Percentiles rank a stretch among this genome's conserved stretches.
phyloP scores from a whole-genome alignment of 2,329 filamentous ascomycete species.

The Trichoderma koningiopsis region DNA sequence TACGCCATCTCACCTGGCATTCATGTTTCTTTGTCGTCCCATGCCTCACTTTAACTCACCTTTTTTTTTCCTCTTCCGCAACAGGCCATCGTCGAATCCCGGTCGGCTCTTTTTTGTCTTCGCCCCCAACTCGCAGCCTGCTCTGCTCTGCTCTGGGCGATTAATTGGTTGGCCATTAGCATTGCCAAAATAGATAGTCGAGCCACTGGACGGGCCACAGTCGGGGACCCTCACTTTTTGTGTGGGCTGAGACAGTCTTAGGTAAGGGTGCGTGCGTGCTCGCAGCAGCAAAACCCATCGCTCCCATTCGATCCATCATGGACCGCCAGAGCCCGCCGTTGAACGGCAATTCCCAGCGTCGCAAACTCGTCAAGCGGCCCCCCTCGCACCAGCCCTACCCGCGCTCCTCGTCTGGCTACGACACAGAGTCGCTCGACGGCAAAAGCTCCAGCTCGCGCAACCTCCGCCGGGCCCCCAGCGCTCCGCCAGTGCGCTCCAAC shows the following conservation, averaged over 20 bases:
- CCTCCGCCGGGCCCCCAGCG: slow-evolving; percentile 62
- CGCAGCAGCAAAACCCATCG: slow-evolving; percentile 1
- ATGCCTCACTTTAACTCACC: not conserved
- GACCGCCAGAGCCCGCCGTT: slow-evolving; percentile 48
- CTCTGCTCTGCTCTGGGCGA: not conserved
- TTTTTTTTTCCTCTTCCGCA: not conserved
- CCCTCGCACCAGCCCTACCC: slow-evolving; percentile 52
- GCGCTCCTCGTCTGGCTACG: slow-evolving; percentile 52
- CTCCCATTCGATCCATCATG: slow-evolving; percentile 44
- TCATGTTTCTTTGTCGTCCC: not conserved
- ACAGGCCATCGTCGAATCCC: not conserved
- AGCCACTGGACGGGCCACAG: slow-evolving; percentile 18
- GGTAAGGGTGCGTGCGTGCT: slow-evolving; percentile 30
- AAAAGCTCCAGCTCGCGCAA: slow-evolving; percentile 59
- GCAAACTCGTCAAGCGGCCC: slow-evolving; percentile 65
- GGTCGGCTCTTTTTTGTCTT: not conserved
- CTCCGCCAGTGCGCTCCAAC: slow-evolving; percentile 55
- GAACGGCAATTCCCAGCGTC: slow-evolving; percentile 56
- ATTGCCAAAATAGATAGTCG: slow-evolving; percentile 14
- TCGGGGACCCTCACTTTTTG: slow-evolving; percentile 20
- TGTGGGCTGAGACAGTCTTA: slow-evolving; percentile 32
- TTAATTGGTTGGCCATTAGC: not conserved
- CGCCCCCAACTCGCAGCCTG: not conserved
- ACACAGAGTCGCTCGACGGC: slow-evolving; percentile 58
- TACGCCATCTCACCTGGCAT: not conserved